Evolutionary conservation across 2,329 filamentous ascomycete species (phyloP).

Genomic region (Lanzia echinophila): DNA sequence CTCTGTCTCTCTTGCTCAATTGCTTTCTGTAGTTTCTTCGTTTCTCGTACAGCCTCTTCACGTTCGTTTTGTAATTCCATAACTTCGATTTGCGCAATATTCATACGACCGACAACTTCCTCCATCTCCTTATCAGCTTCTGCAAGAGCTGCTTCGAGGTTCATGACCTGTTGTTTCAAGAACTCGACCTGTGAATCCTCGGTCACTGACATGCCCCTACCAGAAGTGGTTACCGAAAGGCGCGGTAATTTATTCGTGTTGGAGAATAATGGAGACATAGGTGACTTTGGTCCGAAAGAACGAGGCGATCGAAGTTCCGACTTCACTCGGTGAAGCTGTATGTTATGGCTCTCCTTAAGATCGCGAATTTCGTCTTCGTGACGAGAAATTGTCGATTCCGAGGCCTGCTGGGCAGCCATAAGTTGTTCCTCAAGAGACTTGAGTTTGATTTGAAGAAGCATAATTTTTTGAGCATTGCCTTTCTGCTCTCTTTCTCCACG

Average conservation of each 20-base stretch:
- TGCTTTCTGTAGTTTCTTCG: conserved; percentile 60
- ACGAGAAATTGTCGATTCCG: conserved; percentile 73
- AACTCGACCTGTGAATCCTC: conserved; percentile 68
- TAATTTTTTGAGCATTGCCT: conserved; percentile 73
- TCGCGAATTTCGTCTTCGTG: conserved; percentile 80
- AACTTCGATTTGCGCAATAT: conserved; percentile 75
- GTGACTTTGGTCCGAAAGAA: conserved; percentile 50
- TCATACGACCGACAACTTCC: conserved; percentile 76
- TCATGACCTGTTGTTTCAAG: conserved; percentile 70
- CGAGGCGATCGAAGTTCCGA: conserved; percentile 42
- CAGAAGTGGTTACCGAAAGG: conserved; percentile 41
- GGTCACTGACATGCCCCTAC: conserved; percentile 55
- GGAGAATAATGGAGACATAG: conserved; percentile 56
- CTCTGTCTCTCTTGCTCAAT: conserved; percentile 43
- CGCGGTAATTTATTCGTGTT: conserved; percentile 46
- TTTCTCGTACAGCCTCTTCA: conserved; percentile 67
- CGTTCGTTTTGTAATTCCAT: conserved; percentile 68
- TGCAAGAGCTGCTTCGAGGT: conserved; percentile 74
- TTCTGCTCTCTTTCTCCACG: conserved; percentile 81
- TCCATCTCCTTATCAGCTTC: conserved; percentile 78
- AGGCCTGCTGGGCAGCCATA: conserved; percentile 72
- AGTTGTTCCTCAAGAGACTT: conserved; percentile 79
- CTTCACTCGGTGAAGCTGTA: conserved; percentile 70
- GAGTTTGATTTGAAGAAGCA: conserved; percentile 73
- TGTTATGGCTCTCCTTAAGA: conserved; percentile 70